Evolutionary conservation across 805 yeast species (phyloP), one percentile per base, ranked within the genome.

Genomic region (Osmozyma mogii): DNA sequence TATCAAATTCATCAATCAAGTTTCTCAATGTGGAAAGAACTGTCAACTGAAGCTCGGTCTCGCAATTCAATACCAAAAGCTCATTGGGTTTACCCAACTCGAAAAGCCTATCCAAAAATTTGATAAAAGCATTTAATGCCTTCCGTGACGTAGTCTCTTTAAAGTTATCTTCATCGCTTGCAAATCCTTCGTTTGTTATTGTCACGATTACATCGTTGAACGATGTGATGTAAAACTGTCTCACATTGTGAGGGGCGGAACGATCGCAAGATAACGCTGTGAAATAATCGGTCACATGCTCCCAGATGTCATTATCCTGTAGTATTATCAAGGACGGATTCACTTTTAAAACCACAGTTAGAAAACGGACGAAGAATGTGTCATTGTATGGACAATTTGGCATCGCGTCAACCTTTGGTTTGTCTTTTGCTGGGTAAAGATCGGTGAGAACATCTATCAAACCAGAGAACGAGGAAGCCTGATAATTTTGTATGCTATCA

Each of bases 1-100:
- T 56, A 20, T 94, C 96, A 47, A 75, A 81, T 41, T 80, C 76
- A 44, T 87, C 94, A 18, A 89, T 64, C n/a, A 88, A 61, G 17
- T 68, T 74, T 46, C 77, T 80, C 29, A 89, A 51, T 0, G 84
- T 78, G 17, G 73, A 68, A 23, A 88, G 58, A 0, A 72, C 54
- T 17, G 68, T 68, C 11, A 81, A 65, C 36, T 79, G 74, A 36
- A 85, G 72, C 30, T 81, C 88, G 2, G 77, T 68, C 40, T 80
- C 85, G 18, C 76, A 70, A 38, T 73, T 72, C 32, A 72, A 57
- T 1, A 72, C 51, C 31, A 68, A 44, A 7, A 63, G 42, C 37
- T 71, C 76, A 13, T 47, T 44, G 1, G 75, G 61, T 31, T 37
- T 30, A 2, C 57, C 59, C 9, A 66, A 45, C 2, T 49, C 41